A percentile compares a stretch with the other conserved stretches of the same genome.
Conservation (phyloP, 208 protist species). For the Leptomonas seymouri region DNA sequence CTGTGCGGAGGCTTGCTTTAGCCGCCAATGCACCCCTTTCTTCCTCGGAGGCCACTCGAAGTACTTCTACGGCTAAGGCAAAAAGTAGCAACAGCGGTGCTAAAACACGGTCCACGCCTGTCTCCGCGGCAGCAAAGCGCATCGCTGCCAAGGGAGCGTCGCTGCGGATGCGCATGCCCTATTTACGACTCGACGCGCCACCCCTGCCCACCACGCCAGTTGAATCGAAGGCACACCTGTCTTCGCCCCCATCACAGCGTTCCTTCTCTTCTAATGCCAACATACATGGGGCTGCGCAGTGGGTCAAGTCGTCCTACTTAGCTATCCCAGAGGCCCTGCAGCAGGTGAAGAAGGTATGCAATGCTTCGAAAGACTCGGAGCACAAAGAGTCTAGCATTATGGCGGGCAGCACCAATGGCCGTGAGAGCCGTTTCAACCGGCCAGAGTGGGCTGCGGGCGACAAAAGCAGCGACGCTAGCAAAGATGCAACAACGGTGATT, state of each 20-base stretch:
- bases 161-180: conserved; percentile 30
- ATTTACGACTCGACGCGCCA: conserved; percentile 16
- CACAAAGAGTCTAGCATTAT: conserved; percentile 8
- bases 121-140: conserved; percentile 14
- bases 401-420: neutral
- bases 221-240: neutral
- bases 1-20: neutral
- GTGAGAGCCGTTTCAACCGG: conserved; percentile 19
- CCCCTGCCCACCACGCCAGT: neutral
- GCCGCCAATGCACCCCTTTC: neutral
- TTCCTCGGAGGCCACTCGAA: neutral
- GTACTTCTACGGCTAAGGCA: neutral
- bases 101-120: neutral
- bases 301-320: conserved; percentile 10
- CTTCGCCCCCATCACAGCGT: neutral
- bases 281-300: conserved; percentile 4
- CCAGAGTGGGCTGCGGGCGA: neutral
- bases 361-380: conserved; percentile 12
- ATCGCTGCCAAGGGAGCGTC: conserved; percentile 19
- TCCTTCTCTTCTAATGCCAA: conserved; percentile 19
- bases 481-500: conserved; percentile 21
- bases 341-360: conserved; percentile 28
- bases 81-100: neutral
- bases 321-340: conserved; percentile 27
- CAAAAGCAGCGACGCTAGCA: neutral